A percentile compares a stretch with the other conserved stretches of the same genome.
These are phyloP conservation scores for Aaosphaeria pasadenensis DNA, from an alignment of 2,329 filamentous ascomycete genomes.

Conservation along the genomic window DNA sequence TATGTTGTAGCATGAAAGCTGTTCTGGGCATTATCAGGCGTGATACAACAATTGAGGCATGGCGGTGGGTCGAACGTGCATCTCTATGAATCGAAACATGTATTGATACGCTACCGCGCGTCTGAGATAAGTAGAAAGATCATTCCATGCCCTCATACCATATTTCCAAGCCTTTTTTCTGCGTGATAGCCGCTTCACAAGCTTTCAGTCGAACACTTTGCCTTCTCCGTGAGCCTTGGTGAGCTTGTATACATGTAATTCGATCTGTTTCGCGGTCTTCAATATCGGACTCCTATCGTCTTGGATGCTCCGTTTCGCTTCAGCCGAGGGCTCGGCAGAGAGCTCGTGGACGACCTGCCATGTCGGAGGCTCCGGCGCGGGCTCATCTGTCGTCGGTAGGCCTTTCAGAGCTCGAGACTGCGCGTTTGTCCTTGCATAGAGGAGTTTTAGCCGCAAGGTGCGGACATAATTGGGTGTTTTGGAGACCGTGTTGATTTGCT, in stretches of 20 bases:
- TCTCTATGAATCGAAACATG: no score
- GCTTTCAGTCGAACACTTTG: slow-evolving; percentile 15
- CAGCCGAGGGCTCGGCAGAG: slow-evolving; percentile 5
- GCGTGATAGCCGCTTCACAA: neutral
- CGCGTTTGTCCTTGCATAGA: slow-evolving; percentile 27
- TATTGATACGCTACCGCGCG: no score
- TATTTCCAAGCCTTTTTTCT: no score
- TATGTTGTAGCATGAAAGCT: no score
- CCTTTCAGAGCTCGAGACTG: slow-evolving; percentile 28
- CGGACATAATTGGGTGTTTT: slow-evolving; percentile 17
- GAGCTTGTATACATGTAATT: slow-evolving; percentile 13
- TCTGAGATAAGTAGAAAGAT: no score
- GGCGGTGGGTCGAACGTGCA: no score
- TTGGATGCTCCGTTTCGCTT: slow-evolving; percentile 4
- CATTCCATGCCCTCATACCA: no score
- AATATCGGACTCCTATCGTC: slow-evolving; percentile 7
- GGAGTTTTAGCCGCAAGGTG: slow-evolving; percentile 18
- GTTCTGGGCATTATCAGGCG: no score
- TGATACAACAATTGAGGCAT: no score
- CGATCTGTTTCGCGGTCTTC: slow-evolving; percentile 13
- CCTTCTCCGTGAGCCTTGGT: slow-evolving; percentile 10
- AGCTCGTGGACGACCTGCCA: slow-evolving; percentile 30
- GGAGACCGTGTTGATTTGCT: slow-evolving; percentile 14
- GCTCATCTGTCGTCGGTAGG: slow-evolving; percentile 18
- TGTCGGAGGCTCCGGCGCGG: slow-evolving; percentile 19